These are phyloP conservation scores for Ophidiomyces ophidiicola DNA, from an alignment of 2,329 filamentous ascomycete genomes.

Conservation along the genomic window DNA sequence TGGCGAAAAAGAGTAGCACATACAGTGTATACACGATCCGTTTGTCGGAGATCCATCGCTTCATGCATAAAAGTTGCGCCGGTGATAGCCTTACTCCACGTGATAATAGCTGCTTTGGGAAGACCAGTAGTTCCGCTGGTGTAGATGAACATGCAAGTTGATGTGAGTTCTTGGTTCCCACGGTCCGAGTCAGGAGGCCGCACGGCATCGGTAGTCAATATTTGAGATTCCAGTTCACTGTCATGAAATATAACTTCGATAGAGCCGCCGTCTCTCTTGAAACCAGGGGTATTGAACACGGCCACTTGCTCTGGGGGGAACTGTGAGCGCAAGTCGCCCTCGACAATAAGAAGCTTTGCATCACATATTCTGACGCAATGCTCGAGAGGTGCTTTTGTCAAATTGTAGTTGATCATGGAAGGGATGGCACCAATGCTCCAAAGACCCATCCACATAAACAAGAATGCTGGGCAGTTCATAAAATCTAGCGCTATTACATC, in stretches of 20 bases:
- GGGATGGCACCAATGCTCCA: conserved; percentile 76
- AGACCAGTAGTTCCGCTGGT: conserved; percentile 77
- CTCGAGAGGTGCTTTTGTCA: conserved; percentile 55
- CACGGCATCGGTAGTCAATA: conserved; percentile 40
- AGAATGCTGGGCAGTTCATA: conserved; percentile 65
- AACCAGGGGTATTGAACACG: conserved; percentile 30
- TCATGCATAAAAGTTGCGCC: conserved; percentile 42
- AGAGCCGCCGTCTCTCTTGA: conserved; percentile 29
- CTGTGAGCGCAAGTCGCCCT: conserved; percentile 49
- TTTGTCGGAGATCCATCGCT: conserved; percentile 47
- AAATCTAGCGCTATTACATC: conserved; percentile 74
- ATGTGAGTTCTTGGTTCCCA: conserved; percentile 38
- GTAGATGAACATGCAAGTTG: conserved; percentile 65
- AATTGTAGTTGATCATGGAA: conserved; percentile 80
- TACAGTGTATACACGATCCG: conserved; percentile 66
- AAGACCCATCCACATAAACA: conserved; percentile 63
- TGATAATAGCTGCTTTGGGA: conserved; percentile 65
- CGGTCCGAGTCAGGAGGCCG: conserved; percentile 49
- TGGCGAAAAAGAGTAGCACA: conserved; percentile 17
- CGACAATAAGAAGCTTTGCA: conserved; percentile 56
- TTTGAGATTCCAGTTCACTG: conserved; percentile 44
- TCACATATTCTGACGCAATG: conserved; percentile 63
- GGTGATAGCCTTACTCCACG: conserved; percentile 54
- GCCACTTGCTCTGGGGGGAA: conserved; percentile 32
- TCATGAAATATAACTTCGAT: conserved; percentile 53